Percentiles rank a stretch among this genome's conserved stretches.
These are phyloP conservation scores for Naganishia antarctica DNA, from an alignment of 768 basidiomycete genomes.

Conservation along the genomic window DNA sequence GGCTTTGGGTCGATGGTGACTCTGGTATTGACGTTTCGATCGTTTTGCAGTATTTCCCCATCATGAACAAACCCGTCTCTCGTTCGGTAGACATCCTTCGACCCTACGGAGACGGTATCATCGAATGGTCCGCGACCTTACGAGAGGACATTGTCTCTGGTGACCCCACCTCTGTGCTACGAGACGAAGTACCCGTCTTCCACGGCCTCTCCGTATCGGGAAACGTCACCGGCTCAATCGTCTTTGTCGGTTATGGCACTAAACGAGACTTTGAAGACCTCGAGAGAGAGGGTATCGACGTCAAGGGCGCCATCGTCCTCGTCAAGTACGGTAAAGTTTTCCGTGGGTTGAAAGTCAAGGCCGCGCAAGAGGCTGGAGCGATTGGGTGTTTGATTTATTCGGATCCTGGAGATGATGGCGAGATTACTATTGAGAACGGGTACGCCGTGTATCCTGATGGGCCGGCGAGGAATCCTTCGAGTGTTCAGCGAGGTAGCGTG, in stretches of 20 bases:
- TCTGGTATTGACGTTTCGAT: neutral
- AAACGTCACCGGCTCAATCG: conserved; percentile 54
- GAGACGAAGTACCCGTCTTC: conserved; percentile 69
- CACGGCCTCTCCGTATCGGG: conserved; percentile 78
- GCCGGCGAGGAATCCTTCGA: conserved; percentile 66
- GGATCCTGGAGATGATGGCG: conserved; percentile 80
- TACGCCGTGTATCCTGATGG: conserved; percentile 74
- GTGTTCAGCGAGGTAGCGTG: conserved; percentile 77
- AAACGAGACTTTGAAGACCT: conserved; percentile 71
- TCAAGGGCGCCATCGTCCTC: conserved; percentile 73
- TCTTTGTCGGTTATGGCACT: conserved; percentile 77
- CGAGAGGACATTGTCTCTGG: conserved; percentile 67
- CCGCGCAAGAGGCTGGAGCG: conserved; percentile 77
- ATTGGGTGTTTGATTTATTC: conserved; percentile 68
- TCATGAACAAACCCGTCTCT: conserved; percentile 72
- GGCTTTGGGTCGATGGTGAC: no score
- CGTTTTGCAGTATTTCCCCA: conserved; percentile 68
- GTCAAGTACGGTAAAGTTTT: conserved; percentile 66
- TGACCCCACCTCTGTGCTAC: conserved; percentile 69
- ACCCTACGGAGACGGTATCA: conserved; percentile 53
- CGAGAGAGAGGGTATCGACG: conserved; percentile 60
- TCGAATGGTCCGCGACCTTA: conserved; percentile 65
- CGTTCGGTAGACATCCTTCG: conserved; percentile 64
- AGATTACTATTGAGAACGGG: conserved; percentile 68
- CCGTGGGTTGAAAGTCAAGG: conserved; percentile 75